Conservation (phyloP, 345 rosid species). For the Salix udensis region DNA sequence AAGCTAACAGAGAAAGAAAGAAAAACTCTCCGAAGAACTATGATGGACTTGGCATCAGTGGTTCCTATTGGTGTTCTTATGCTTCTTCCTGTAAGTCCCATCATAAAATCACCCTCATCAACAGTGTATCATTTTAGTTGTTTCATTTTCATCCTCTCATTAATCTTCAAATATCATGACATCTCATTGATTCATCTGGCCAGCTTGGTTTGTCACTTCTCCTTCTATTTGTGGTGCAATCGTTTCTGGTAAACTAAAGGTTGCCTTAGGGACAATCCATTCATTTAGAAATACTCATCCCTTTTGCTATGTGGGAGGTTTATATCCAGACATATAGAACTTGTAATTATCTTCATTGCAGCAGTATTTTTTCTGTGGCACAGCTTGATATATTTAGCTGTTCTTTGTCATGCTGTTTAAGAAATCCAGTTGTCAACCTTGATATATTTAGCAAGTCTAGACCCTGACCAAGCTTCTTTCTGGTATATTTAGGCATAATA, state of each 20-base stretch:
- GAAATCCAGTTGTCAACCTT: neutral
- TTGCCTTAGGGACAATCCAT: neutral
- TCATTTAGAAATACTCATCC: neutral
- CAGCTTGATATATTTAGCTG: neutral
- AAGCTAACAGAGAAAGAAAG: slow-evolving; percentile 84
- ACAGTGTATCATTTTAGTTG: neutral
- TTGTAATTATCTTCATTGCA: neutral
- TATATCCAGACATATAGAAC: neutral
- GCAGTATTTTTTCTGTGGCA: neutral
- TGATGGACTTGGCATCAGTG: slow-evolving; percentile 88
- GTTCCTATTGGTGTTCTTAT: slow-evolving; percentile 86
- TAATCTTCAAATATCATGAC: neutral
- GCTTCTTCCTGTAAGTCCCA: slow-evolving; percentile 91
- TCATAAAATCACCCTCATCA: neutral
- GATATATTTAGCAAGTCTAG: neutral
- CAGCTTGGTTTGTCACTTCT: neutral
- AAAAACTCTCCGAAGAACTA: slow-evolving; percentile 71
- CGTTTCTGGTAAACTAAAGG: neutral
- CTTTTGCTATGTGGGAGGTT: neutral
- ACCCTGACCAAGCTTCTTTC: neutral
- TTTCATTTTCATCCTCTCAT: neutral
- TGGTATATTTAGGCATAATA: neutral
- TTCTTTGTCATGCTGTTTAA: neutral
- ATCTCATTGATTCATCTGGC: neutral
- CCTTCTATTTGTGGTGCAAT: neutral